phyloP scores from a whole-genome alignment of 495 filamentous ascomycete genomes.

The Talaromyces trachyspermus region DNA sequence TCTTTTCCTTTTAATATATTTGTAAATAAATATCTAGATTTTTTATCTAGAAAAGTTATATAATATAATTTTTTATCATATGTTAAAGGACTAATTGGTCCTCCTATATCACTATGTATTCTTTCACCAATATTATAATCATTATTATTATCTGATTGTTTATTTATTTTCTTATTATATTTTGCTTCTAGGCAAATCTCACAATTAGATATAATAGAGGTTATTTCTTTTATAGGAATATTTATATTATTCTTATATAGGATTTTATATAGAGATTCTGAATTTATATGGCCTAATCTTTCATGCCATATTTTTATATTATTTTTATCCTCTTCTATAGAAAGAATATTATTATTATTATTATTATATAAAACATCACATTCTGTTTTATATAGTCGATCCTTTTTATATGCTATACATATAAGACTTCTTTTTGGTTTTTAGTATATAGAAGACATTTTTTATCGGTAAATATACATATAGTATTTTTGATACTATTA shows the following conservation, averaged over 20 bases:
- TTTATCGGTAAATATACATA: background rate
- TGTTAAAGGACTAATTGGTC: background rate
- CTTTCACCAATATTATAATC: constrained; percentile 1
- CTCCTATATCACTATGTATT: constrained; percentile 2
- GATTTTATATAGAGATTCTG: constrained; percentile 2
- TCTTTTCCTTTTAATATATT: background rate
- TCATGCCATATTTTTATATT: constrained; percentile 2
- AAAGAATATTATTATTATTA: constrained; percentile 1
- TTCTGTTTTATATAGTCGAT: background rate
- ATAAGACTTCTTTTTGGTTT: background rate
- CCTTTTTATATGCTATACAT: background rate
- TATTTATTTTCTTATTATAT: constrained; percentile 6
- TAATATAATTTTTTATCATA: constrained; percentile 6
- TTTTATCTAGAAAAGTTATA: constrained; percentile 6
- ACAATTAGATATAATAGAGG: background rate
- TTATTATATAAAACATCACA: background rate
- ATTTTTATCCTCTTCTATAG: background rate
- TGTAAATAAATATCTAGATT: constrained; percentile 5
- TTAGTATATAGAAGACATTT: background rate
- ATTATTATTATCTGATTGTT: constrained; percentile 1
- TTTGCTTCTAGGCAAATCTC: constrained; percentile 2
- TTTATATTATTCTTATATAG: background rate
- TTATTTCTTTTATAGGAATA: constrained; percentile 1
- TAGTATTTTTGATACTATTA: background rate
- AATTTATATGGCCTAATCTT: constrained; percentile 4